phyloP scores from a whole-genome alignment of 768 basidiomycete genomes.

The Piloderma croceum region DNA sequence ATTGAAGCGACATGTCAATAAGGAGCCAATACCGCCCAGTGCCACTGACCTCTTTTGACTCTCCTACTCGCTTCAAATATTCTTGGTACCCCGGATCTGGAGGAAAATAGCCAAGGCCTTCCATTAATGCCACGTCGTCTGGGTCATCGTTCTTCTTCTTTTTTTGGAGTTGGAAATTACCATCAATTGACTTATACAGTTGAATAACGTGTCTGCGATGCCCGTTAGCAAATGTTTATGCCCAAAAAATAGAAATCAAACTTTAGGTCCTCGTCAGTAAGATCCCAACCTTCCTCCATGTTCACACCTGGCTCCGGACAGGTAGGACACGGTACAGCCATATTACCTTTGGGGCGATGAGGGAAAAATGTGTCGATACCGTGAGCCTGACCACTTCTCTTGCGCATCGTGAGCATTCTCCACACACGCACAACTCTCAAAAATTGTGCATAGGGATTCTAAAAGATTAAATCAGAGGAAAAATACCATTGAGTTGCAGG shows the following conservation, averaged over 20 bases:
- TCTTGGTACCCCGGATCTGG: conserved; percentile 7
- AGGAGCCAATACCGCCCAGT: not conserved
- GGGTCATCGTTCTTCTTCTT: conserved; percentile 17
- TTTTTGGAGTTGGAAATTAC: conserved; percentile 16
- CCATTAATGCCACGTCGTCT: conserved; percentile 16
- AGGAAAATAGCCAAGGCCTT: conserved; percentile 12
- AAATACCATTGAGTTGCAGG: not conserved
- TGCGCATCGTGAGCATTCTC: conserved; percentile 5
- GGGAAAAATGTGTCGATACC: conserved; percentile 10
- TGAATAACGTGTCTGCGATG: conserved; percentile 16
- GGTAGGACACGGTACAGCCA: conserved; percentile 8
- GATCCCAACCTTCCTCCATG: not conserved
- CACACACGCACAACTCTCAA: conserved; percentile 7
- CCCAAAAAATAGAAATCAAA: too few relatives aligned
- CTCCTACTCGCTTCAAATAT: conserved; percentile 9
- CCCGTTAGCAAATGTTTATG: too few relatives aligned
- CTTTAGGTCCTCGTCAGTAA: too few relatives aligned
- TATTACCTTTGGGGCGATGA: conserved; percentile 4
- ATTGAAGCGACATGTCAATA: not conserved
- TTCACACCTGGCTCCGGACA: conserved; percentile 8
- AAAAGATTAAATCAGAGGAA: not conserved
- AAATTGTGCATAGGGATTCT: conserved; percentile 11
- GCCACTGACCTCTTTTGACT: conserved; percentile 8
- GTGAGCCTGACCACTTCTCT: conserved; percentile 11
- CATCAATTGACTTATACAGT: conserved; percentile 13